These are phyloP conservation scores for Calamus simplicifolius DNA, from an alignment of 176 grass and related monocot genomes.

Conservation along the genomic window DNA sequence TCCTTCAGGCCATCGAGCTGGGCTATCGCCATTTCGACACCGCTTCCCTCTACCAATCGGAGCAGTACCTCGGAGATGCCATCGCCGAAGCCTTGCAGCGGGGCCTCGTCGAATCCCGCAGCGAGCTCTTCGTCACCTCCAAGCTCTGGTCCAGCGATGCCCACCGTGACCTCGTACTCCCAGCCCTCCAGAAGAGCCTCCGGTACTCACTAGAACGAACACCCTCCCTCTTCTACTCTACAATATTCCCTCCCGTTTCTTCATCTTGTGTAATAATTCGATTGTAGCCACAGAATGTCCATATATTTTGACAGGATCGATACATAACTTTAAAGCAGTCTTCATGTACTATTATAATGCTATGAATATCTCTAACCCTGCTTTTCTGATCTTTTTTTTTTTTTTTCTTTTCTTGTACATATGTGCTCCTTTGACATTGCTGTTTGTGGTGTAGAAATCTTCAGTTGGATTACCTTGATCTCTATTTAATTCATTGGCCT, in stretches of 20 bases:
- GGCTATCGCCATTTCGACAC: slow-evolving; percentile 60
- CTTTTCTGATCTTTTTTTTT: no score
- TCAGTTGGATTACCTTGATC: slow-evolving; percentile 55
- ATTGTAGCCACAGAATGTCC: not conserved
- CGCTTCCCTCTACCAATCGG: slow-evolving; percentile 31
- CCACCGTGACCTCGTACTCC: slow-evolving; percentile 41
- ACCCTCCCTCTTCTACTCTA: no score
- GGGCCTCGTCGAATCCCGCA: slow-evolving; percentile 12
- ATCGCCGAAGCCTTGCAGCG: slow-evolving; percentile 22
- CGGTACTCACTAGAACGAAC: slow-evolving; percentile 13
- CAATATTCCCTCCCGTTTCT: not conserved
- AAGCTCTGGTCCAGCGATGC: slow-evolving; percentile 63
- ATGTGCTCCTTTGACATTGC: no score
- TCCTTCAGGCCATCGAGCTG: slow-evolving; percentile 35
- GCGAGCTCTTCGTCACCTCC: slow-evolving; percentile 36
- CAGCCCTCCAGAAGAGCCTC: slow-evolving; percentile 44
- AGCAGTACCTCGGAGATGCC: slow-evolving; percentile 31
- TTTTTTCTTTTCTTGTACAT: no score
- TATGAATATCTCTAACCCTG: no score
- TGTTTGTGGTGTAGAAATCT: slow-evolving; percentile 19
- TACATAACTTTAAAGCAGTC: no score
- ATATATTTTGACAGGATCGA: no score
- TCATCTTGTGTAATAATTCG: no score
- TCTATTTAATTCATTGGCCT: slow-evolving; percentile 80
- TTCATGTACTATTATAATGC: no score